Conservation (phyloP, 257 asterid species). For the Lycium ferocissimum region DNA sequence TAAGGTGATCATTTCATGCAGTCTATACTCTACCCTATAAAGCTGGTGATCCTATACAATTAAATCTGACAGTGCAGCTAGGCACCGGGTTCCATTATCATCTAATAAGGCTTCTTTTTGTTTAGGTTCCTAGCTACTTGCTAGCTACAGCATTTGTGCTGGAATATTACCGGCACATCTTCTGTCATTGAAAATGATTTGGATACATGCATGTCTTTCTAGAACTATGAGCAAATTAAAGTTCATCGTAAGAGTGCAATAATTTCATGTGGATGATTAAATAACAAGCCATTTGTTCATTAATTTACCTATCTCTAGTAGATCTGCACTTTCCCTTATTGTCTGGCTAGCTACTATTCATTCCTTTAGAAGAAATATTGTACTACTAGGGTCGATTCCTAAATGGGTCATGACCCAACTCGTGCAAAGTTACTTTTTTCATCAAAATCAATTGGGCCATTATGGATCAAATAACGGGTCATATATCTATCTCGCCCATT, state of each 20-base stretch:
- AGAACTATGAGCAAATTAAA: not conserved
- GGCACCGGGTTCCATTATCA: not conserved
- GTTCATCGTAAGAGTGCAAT: not conserved
- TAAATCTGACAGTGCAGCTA: too few relatives aligned
- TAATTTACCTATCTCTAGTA: not conserved
- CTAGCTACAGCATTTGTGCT: not conserved
- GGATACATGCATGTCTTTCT: not conserved
- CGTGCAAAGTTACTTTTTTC: too few relatives aligned
- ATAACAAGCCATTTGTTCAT: not conserved
- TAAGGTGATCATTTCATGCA: not conserved
- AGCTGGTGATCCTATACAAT: too few relatives aligned
- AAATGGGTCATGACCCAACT: too few relatives aligned
- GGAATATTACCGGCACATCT: conserved; percentile 19
- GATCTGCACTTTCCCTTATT: not conserved
- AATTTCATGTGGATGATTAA: not conserved
- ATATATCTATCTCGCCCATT: too few relatives aligned
- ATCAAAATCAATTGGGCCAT: too few relatives aligned
- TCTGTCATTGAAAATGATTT: conserved; percentile 17
- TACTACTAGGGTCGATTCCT: not conserved
- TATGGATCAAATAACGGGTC: too few relatives aligned
- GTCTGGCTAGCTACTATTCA: not conserved
- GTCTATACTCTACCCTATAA: too few relatives aligned
- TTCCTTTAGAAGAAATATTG: not conserved
- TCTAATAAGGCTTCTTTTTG: not conserved
- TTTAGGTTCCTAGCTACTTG: too few relatives aligned